phyloP scores from a whole-genome alignment of 805 yeast species.

The Spathaspora boniae region DNA sequence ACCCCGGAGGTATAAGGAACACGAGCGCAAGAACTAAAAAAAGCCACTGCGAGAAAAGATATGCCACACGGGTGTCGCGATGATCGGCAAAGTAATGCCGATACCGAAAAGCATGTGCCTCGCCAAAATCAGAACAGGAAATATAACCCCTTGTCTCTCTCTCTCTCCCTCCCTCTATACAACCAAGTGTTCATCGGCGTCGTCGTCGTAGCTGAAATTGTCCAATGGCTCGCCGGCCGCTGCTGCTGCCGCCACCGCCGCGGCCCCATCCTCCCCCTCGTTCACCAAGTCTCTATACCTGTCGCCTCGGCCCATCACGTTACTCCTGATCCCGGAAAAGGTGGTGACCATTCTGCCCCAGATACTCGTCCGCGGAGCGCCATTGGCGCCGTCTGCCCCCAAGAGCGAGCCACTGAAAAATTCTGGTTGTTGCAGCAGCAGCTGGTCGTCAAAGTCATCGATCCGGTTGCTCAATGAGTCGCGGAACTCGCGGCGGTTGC shows the following conservation, averaged over 20 bases:
- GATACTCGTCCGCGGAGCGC: slow-evolving; percentile 9
- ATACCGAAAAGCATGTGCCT: no score
- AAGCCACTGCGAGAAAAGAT: no score
- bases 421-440: slow-evolving; percentile 5
- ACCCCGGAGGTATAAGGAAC: no score
- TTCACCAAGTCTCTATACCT: slow-evolving; percentile 5
- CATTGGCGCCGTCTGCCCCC: no score
- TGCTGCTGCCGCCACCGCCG: background rate
- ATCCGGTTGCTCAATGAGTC: slow-evolving; percentile 20
- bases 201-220: slow-evolving; percentile 30
- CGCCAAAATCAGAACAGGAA: no score
- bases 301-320: no score
- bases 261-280: background rate
- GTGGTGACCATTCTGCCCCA: slow-evolving; percentile 29
- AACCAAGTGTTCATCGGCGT: slow-evolving; percentile 31
- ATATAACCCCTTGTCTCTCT: no score
- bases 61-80: no score
- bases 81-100: no score
- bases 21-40: no score
- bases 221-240: slow-evolving; percentile 27
- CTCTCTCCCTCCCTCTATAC: slow-evolving; percentile 14
- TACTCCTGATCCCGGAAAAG: slow-evolving; percentile 18
- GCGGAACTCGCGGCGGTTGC: slow-evolving; percentile 23
- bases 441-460: slow-evolving; percentile 18
- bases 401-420: slow-evolving; percentile 4